phyloP scores from a whole-genome alignment of 108 stramenopile species.

The Skeletonema tropicum region DNA sequence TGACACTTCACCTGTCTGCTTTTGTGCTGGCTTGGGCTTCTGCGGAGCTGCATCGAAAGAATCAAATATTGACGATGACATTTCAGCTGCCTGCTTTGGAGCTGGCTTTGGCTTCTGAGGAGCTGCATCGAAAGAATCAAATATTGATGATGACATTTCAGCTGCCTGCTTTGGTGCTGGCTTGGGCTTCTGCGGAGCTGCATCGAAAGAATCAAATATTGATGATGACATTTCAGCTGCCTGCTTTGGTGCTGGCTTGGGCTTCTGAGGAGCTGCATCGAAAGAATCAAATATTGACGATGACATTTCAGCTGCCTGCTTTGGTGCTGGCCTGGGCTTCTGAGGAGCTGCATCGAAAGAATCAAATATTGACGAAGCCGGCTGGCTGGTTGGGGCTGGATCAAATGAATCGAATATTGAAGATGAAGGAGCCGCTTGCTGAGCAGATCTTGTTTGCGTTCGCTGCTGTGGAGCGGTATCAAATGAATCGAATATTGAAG shows the following conservation, averaged over 20 bases:
- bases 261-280: constrained; percentile 43
- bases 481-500: constrained; percentile 48
- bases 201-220: constrained; percentile 47
- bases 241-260: constrained; percentile 1
- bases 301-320: not conserved
- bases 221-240: constrained; percentile 21
- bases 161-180: not conserved
- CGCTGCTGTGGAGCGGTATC: constrained; percentile 2
- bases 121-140: constrained; percentile 61
- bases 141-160: constrained; percentile 15
- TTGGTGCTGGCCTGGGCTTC: not conserved
- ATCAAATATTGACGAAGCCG: constrained; percentile 36
- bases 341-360: constrained; percentile 15
- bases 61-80: constrained; percentile 50
- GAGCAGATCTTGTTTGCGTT: not conserved
- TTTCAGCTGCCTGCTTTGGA: constrained; percentile 1
- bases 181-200: not conserved
- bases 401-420: constrained; percentile 22
- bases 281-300: constrained; percentile 58
- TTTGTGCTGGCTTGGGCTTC: not conserved
- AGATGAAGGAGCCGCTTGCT: constrained; percentile 8
- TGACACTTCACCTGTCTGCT: not conserved
- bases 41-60: constrained; percentile 13
- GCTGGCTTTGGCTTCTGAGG: constrained; percentile 18
- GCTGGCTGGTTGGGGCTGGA: not conserved